Base-by-base conservation (phyloP, 2,329 filamentous ascomycete species). In the Botrytis tulipae region DNA sequence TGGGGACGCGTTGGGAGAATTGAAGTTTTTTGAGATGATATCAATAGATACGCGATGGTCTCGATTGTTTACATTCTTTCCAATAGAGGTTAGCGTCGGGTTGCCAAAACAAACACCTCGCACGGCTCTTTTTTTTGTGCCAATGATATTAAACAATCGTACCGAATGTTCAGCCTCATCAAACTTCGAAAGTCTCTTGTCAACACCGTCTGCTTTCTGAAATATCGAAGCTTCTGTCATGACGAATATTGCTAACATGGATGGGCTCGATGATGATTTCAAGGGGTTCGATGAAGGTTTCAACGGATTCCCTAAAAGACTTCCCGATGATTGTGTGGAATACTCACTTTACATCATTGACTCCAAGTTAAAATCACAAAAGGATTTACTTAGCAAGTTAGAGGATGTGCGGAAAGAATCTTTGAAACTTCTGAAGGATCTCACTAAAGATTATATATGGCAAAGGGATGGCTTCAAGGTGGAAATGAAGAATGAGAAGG, bases 401-500 rank as follows among this genome's bases (percentile, higher is more conserved):
- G 91, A 93, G 73, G 84, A 87, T 32, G 86, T 97, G 16, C 90
- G 94, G 71, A 93, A 90, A 81, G 87, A 89, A 1, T 90, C 92
- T 0, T 83, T 87, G 3, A 86, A 89, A 42, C 82, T 96, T n/a
- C 82, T 83, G 7, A 89, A 89, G 61, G 84, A 86, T 4, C 83
- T 94, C 12, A 86, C 95, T n/a, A 91, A 89, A 77, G 91, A 93
- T 75, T 97, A 98, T 79, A 97, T 99, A 75, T 99, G 96, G 96
- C 96, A 99, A 81, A 89, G 94, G 20, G 94, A 97, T 71, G 84
- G 86, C 0, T 95, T 99, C 76, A 87, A 86, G n/a, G 89, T 44
- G 80, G 84, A 61, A 85, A 85, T 85, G 79, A 91, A 85, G 83
- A 91, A 83, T 71, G 84, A 85, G 35, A 82, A 85, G 78, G 89